phyloP scores from a whole-genome alignment of 257 asterid genomes.

The Primulina tabacum region DNA sequence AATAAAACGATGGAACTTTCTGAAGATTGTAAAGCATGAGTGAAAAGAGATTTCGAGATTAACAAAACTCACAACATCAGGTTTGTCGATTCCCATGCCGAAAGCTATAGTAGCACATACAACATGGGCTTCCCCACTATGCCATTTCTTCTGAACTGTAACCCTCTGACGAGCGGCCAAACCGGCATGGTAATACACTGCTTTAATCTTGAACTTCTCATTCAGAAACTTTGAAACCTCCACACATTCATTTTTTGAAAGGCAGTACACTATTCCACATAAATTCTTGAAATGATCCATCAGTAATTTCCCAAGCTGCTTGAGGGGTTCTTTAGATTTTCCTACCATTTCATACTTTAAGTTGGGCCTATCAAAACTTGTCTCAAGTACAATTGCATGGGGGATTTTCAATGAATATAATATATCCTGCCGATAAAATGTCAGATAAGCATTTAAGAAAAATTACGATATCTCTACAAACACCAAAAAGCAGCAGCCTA shows the following conservation, averaged over 20 bases:
- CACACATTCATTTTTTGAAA: slow-evolving; percentile 82
- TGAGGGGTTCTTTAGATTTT: slow-evolving; percentile 81
- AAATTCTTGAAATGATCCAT: slow-evolving; percentile 56
- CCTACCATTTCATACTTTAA: slow-evolving; percentile 80
- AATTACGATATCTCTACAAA: slow-evolving; percentile 6
- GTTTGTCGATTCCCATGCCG: slow-evolving; percentile 99
- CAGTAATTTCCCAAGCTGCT: slow-evolving; percentile 79
- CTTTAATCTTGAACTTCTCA: slow-evolving; percentile 73
- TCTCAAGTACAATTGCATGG: slow-evolving; percentile 74
- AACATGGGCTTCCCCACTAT: slow-evolving; percentile 73
- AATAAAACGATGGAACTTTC: not conserved
- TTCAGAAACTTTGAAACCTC: slow-evolving; percentile 80
- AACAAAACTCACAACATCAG: slow-evolving; percentile 84
- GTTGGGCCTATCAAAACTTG: slow-evolving; percentile 92
- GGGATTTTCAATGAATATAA: slow-evolving; percentile 71
- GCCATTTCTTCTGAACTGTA: slow-evolving; percentile 87
- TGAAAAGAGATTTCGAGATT: not conserved
- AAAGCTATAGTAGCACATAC: slow-evolving; percentile 99
- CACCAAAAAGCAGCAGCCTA: slow-evolving; percentile 31
- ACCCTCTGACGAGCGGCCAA: slow-evolving; percentile 86
- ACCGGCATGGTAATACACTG: slow-evolving; percentile 91
- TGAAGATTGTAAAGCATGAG: not conserved
- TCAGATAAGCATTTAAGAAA: slow-evolving; percentile 20
- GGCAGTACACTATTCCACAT: slow-evolving; percentile 94
- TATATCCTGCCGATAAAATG: slow-evolving; percentile 61